A percentile compares a stretch with the other conserved stretches of the same genome.
Conservation (phyloP, 2,329 filamentous ascomycete genomes). For the Leptographium lundbergii region DNA sequence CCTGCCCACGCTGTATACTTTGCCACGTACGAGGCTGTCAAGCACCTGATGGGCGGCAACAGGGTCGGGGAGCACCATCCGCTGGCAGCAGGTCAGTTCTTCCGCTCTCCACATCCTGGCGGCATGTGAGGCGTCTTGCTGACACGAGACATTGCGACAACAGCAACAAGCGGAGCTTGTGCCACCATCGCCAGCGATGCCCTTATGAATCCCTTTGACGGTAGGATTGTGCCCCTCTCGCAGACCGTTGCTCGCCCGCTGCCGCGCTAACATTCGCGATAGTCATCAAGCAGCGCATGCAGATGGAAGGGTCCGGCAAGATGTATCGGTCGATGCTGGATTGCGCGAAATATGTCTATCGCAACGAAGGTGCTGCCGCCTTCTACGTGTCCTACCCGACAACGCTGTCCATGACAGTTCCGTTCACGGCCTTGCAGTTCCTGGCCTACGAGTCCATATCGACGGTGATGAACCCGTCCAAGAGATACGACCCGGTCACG, state of each 20-base stretch:
- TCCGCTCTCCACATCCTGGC: not conserved
- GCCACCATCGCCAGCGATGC: slow-evolving; percentile 96
- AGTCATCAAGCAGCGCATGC: slow-evolving; percentile 99
- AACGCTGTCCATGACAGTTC: slow-evolving; percentile 95
- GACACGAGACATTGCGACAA: not conserved
- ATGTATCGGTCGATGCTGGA: slow-evolving; percentile 77
- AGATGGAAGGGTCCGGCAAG: slow-evolving; percentile 82
- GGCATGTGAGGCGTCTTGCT: not conserved
- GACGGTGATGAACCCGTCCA: slow-evolving; percentile 77
- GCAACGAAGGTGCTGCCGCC: slow-evolving; percentile 72
- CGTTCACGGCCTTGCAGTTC: slow-evolving; percentile 94
- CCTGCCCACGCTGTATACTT: slow-evolving; percentile 98
- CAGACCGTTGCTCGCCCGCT: not conserved
- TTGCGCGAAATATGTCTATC: slow-evolving; percentile 81
- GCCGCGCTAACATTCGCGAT: slow-evolving; percentile 3
- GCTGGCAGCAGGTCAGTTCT: slow-evolving; percentile 66
- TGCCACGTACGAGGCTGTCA: slow-evolving; percentile 93
- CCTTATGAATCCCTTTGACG: slow-evolving; percentile 98
- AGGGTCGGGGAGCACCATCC: slow-evolving; percentile 79
- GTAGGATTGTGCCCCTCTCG: slow-evolving; percentile 36
- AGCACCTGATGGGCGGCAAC: slow-evolving; percentile 91
- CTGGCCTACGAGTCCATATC: slow-evolving; percentile 96
- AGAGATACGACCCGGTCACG: slow-evolving; percentile 80
- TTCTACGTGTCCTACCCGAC: slow-evolving; percentile 99
- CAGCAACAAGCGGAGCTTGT: slow-evolving; percentile 83